phyloP scores from a whole-genome alignment of 2,329 filamentous ascomycete species.

The Talaromyces sp. region DNA sequence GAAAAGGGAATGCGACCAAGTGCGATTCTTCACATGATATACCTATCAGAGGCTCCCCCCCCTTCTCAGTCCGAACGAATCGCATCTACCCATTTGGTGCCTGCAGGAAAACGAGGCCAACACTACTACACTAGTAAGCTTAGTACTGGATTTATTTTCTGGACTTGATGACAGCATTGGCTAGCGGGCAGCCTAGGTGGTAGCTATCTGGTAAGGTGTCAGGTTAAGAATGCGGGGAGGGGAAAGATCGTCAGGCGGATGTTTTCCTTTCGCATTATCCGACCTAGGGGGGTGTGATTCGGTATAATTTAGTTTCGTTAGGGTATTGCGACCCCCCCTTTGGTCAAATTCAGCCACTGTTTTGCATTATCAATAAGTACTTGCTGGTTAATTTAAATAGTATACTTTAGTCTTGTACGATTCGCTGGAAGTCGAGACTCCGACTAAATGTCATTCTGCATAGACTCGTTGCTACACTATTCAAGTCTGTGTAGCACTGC shows the following conservation, averaged over 20 bases:
- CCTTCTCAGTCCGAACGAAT: neutral
- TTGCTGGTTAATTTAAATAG: neutral
- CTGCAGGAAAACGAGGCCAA: neutral
- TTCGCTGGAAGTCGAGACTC: neutral
- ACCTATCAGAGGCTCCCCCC: neutral
- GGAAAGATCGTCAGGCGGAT: slow-evolving; percentile 11
- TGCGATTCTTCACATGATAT: neutral
- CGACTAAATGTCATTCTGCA: neutral
- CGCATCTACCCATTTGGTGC: neutral
- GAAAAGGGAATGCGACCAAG: neutral
- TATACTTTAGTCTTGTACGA: neutral
- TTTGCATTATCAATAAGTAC: neutral
- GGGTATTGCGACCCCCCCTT: neutral
- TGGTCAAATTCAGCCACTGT: neutral
- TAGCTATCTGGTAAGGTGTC: neutral
- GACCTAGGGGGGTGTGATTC: neutral
- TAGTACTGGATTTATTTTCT: neutral
- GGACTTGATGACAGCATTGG: neutral
- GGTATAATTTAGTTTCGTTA: neutral
- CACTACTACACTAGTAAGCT: neutral
- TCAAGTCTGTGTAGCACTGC: neutral
- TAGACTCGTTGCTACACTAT: neutral
- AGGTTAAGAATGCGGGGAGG: slow-evolving; percentile 10
- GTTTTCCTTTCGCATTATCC: neutral
- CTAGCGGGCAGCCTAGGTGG: neutral